Base-by-base conservation (phyloP, 1,139 yeast genomes). In the Hansenula sp. region DNA sequence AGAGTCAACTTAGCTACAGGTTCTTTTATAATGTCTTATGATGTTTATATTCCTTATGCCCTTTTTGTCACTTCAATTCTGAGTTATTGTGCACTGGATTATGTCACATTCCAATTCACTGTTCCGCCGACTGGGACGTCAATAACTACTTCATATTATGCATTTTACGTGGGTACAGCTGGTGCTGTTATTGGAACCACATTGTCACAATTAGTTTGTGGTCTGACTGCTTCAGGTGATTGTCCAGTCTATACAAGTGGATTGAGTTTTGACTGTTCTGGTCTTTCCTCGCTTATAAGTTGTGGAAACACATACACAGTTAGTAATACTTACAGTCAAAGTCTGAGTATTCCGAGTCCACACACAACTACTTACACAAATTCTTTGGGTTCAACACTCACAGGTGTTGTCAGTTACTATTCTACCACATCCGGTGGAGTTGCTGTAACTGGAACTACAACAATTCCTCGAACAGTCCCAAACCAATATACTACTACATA, bases 1-100 rank as follows among this genome's bases (percentile, higher is more conserved):
- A 34, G 22, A 16, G 51, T 42, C 13, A 49, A 49, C 37, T 25
- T 44, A 14, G 34, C 39, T 6, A 43, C 44, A 11, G 52, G 52
- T 41, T 36, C 47, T 1, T 31, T 43, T 20, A 18, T 44, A n/a
- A 29, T 39, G 17, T 29, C 39, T 14, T 47, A 47, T 34, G 33
- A 33, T 12, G 31, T 38, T 16, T 21, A 40, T 6, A 17, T 37
- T 21, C 35, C 39, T 3, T 2, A 33, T 5, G 12, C 34, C 7
- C 34, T 42, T 13, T 34, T 19, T 24, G 3, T 41, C 7, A 26
- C 31, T 7, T 31, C 39, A 7, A 21, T 44, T n/a, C 17, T 34
- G 4, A 22, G 16, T 10, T 44, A 34, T 40, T 48, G 52, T 40
- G 8, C 10, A 16, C 11, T 31, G 3, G 51, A 49, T 26, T 49